These are phyloP conservation scores for Saururus chinensis DNA, from an alignment of 164 flowering plant species.

Conservation along the genomic window DNA sequence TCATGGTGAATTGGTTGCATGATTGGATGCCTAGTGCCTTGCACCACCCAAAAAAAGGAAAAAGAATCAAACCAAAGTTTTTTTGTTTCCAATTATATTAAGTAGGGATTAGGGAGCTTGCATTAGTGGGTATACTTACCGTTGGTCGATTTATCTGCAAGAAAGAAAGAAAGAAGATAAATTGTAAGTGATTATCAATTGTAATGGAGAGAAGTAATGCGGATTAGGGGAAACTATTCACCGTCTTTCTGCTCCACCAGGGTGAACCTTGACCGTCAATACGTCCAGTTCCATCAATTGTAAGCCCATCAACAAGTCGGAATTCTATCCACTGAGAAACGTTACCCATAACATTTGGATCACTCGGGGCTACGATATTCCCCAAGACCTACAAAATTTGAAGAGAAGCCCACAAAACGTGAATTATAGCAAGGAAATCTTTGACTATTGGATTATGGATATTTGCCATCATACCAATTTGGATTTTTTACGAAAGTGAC, in stretches of 20 bases:
- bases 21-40: background rate
- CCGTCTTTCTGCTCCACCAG: background rate
- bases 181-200: background rate
- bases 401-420: too few species aligned
- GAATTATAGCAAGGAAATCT: too few species aligned
- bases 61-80: background rate
- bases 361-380: background rate
- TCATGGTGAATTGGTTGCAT: too few species aligned
- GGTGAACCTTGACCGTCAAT: background rate
- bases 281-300: background rate
- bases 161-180: background rate
- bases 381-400: background rate
- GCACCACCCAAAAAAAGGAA: background rate
- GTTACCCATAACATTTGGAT: background rate
- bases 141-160: background rate
- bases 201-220: too few species aligned
- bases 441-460: too few species aligned
- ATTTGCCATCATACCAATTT: too few species aligned
- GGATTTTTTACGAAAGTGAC: too few species aligned
- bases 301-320: background rate
- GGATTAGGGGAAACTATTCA: too few species aligned
- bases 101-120: background rate
- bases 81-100: background rate
- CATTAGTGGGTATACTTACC: background rate
- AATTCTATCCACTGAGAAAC: background rate